Conservation (phyloP, 768 basidiomycete species). For the Psilocybe cubensis region DNA sequence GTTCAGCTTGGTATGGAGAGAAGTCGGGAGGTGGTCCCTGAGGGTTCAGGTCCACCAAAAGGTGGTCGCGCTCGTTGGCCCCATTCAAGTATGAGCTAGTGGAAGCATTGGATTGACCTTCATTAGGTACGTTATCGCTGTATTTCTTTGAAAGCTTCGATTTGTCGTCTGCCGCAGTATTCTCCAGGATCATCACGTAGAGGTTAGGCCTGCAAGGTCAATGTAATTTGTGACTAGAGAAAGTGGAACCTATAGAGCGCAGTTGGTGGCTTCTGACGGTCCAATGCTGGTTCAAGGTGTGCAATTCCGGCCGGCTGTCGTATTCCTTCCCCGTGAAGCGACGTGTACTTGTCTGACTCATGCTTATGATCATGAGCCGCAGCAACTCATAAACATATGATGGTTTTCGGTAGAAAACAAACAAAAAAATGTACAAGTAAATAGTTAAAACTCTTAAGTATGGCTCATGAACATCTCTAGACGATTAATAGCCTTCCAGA, state of each 20-base stretch:
- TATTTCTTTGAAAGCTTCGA: background rate
- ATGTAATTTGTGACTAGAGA: background rate
- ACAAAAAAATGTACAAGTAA: background rate
- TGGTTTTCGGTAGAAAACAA: background rate
- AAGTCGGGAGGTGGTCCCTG: conserved; percentile 57
- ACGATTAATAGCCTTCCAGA: background rate
- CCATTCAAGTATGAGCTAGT: background rate
- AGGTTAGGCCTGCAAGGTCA: background rate
- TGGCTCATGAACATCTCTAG: background rate
- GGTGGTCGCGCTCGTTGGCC: conserved; percentile 7
- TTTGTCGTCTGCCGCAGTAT: conserved; percentile 11
- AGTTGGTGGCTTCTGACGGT: background rate
- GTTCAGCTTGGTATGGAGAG: conserved; percentile 64
- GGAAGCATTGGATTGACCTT: background rate
- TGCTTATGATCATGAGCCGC: background rate
- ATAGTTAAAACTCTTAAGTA: background rate
- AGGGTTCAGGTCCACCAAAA: conserved; percentile 13
- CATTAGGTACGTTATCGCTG: background rate
- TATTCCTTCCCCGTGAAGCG: background rate
- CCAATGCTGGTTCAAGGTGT: background rate
- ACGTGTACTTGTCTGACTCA: background rate
- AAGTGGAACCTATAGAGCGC: background rate
- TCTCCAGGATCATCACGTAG: background rate
- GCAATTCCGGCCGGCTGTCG: background rate
- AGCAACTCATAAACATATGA: background rate